Evolutionary conservation across 257 asterid species (phyloP).

Genomic region (Nicotiana benthamiana): DNA sequence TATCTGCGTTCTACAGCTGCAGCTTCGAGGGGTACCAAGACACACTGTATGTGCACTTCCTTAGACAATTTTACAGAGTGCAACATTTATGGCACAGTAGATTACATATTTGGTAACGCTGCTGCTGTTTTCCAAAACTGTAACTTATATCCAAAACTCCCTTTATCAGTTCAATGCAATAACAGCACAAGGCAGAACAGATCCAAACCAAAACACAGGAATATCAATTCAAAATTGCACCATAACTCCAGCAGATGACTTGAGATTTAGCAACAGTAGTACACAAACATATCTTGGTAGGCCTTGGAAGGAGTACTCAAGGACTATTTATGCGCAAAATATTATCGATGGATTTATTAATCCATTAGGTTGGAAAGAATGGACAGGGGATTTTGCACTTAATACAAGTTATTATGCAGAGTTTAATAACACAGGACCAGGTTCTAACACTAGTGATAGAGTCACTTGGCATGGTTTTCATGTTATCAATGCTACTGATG

Average conservation of each 20-base stretch:
- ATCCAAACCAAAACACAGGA: conserved; percentile 25
- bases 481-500: conserved; percentile 3
- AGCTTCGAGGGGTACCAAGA: conserved; percentile 32
- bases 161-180: conserved; percentile 25
- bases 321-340: conserved; percentile 13
- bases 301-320: conserved; percentile 17
- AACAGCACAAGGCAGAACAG: conserved; percentile 26
- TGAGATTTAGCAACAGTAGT: conserved; percentile 10
- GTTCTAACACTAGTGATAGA: conserved; percentile 11
- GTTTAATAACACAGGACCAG: conserved; percentile 23
- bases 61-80: conserved; percentile 27
- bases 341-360: conserved; percentile 2
- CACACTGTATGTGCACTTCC: conserved; percentile 19
- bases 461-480: conserved; percentile 11
- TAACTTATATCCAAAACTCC: conserved; percentile 19
- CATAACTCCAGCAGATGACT: conserved; percentile 16
- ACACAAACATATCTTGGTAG: conserved; percentile 11
- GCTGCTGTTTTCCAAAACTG: conserved; percentile 28
- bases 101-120: conserved; percentile 29
- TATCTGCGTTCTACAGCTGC: conserved; percentile 21
- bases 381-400: conserved; percentile 18
- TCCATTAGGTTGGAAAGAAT: conserved; percentile 3
- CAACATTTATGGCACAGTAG: conserved; percentile 28
- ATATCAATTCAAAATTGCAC: conserved; percentile 16
- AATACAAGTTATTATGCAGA: conserved; percentile 25